Base-by-base conservation (phyloP, 495 filamentous ascomycete species). In the Podospora pseudoanserina region DNA sequence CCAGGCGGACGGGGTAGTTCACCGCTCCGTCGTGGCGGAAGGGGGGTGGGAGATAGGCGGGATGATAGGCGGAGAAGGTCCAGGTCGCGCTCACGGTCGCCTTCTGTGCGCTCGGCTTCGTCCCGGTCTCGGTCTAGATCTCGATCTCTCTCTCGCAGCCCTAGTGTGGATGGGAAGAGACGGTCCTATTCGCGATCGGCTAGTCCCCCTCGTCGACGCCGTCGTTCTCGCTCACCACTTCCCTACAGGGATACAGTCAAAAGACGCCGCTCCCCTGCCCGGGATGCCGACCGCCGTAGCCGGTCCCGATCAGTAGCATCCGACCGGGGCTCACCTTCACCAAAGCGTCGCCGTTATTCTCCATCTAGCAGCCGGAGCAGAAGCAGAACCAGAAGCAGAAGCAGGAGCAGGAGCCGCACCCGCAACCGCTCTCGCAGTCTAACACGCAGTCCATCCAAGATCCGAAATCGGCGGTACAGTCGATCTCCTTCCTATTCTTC, bases 401-500 rank as follows among this genome's bases (percentile, higher is more conserved):
- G 23, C 23, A 72, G 71, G 59, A 78, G 74, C 63, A 58, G 73
- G 30, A 73, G 44, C 26, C 65, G 66, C 19, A 71, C 68, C 61
- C 66, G 62, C 23, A 68, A 62, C 13, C 69, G 69, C 18, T 59
- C 62, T 54, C 69, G 63, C 18, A 63, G 66, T 34, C 39, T 28
- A 23, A 68, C 39, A n/a, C 67, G 67, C 5, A 69, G 59, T 65
- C 39, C 59, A 56, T 71, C 73, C 2, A 66, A 63, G 26, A 39
- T 44, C 20, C 73, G 74, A 16, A 68, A 55, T 3, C 67, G 67
- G 23, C 71, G 73, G 20, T 71, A 72, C 60, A 84, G 81, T 70
- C 80, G 80, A 11, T 86, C 86, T 68, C 77, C 77, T 30, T 87
- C 81, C n/a, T 79, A 81, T 5, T 76, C 77, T 2, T 75, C 74